Percentiles rank a stretch among this genome's conserved stretches.
These are phyloP conservation scores for Colletotrichum simmondsii DNA, from an alignment of 2,329 filamentous ascomycete species.

Conservation along the genomic window DNA sequence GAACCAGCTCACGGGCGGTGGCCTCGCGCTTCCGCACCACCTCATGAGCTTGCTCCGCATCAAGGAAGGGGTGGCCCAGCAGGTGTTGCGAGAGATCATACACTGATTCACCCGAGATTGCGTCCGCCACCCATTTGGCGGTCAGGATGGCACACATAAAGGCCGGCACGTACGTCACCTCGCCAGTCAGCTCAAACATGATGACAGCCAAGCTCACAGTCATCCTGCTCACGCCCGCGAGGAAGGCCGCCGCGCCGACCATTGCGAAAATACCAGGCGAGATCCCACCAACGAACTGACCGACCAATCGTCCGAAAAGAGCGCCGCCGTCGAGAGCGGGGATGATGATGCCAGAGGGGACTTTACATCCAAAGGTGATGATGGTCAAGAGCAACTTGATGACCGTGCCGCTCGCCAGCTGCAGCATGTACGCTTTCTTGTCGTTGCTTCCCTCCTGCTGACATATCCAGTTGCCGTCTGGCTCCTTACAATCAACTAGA, in stretches of 20 bases:
- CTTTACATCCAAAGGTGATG: constrained; percentile 69
- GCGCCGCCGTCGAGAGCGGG: constrained; percentile 68
- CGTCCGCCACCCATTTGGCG: constrained; percentile 68
- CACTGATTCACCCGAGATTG: constrained; percentile 62
- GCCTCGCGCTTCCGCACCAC: constrained; percentile 11
- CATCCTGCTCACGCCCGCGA: constrained; percentile 69
- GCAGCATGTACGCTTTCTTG: constrained; percentile 57
- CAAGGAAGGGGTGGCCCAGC: constrained; percentile 68
- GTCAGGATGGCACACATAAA: constrained; percentile 70
- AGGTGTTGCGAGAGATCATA: constrained; percentile 71
- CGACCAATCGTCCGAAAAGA: constrained; percentile 66
- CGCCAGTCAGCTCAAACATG: constrained; percentile 71
- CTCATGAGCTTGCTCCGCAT: constrained; percentile 56
- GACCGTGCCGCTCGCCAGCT: constrained; percentile 62
- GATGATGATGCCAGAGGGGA: constrained; percentile 70
- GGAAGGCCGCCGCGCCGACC: constrained; percentile 68
- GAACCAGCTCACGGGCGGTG: constrained; percentile 59
- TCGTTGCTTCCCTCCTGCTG: constrained; percentile 53
- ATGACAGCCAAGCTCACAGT: constrained; percentile 68
- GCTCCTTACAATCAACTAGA: constrained; percentile 62
- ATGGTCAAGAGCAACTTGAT: constrained; percentile 66
- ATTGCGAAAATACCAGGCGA: constrained; percentile 71
- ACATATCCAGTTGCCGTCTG: constrained; percentile 58
- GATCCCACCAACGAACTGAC: constrained; percentile 49
- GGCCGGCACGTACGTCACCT: constrained; percentile 66